Percentiles rank a stretch among this genome's conserved stretches.
Evolutionary conservation across 1,139 yeast genomes (phyloP).

Genomic region (Blastobotrys petasosporus): DNA sequence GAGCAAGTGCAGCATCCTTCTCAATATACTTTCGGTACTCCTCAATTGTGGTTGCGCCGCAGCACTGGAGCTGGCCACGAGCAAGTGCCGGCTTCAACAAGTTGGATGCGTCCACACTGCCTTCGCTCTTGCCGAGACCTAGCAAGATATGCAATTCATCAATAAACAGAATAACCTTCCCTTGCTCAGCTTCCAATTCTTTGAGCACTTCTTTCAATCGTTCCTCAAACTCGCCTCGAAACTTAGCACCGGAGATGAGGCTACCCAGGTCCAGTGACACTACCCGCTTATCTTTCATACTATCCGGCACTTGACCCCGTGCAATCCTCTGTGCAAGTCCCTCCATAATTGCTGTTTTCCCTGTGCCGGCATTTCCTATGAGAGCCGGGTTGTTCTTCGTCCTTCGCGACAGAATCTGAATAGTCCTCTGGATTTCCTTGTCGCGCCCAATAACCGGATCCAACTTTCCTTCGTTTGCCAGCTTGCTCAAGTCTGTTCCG

Average conservation of each 20-base stretch:
- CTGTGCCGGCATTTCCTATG: constrained; percentile 96
- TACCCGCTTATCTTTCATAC: constrained; percentile 77
- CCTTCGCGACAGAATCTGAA: constrained; percentile 84
- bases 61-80: constrained; percentile 85
- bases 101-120: constrained; percentile 93
- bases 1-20: constrained; percentile 84
- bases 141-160: constrained; percentile 89
- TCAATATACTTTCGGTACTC: constrained; percentile 84
- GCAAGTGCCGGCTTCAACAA: constrained; percentile 90
- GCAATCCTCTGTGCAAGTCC: constrained; percentile 92
- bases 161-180: constrained; percentile 73
- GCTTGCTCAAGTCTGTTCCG: constrained; percentile 81
- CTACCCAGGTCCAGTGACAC: constrained; percentile 84
- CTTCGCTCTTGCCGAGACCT: constrained; percentile 93
- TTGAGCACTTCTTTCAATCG: constrained; percentile 76
- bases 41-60: constrained; percentile 92
- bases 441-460: constrained; percentile 98
- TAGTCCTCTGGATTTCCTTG: constrained; percentile 87
- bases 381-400: constrained; percentile 93
- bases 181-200: constrained; percentile 79
- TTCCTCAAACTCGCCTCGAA: constrained; percentile 92
- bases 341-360: constrained; percentile 94
- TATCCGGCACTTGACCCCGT: constrained; percentile 89
- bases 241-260: constrained; percentile 89
- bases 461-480: constrained; percentile 83